Percentiles rank a stretch among this genome's conserved stretches.
These are phyloP conservation scores for Trichophyton equinum DNA, from an alignment of 2,329 filamentous ascomycete genomes.

Conservation along the genomic window DNA sequence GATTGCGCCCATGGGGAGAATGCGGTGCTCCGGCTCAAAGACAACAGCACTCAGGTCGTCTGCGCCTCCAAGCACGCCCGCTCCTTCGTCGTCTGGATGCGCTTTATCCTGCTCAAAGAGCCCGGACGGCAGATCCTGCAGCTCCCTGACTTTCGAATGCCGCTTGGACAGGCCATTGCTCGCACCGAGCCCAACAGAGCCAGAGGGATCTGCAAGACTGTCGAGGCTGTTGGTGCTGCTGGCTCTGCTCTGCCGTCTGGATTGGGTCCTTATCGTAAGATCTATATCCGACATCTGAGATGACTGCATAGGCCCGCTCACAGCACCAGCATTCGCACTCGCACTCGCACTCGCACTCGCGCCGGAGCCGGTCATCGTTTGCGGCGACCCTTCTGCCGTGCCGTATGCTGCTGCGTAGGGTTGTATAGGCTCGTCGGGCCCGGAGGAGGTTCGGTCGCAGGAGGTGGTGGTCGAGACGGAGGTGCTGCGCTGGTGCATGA, in stretches of 20 bases:
- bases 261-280: not conserved
- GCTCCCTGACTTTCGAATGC: not conserved
- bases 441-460: not conserved
- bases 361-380: too few relatives aligned
- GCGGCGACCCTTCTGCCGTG: not conserved
- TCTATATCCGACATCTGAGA: not conserved
- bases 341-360: not conserved
- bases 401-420: not conserved
- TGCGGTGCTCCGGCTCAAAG: conserved; percentile 11
- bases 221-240: not conserved
- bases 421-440: not conserved
- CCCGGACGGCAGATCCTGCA: not conserved
- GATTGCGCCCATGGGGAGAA: conserved; percentile 25
- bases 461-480: not conserved
- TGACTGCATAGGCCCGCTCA: not conserved
- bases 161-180: not conserved
- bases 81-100: not conserved
- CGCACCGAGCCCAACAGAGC: not conserved
- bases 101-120: not conserved
- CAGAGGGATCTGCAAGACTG: not conserved
- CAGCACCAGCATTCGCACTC: not conserved
- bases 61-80: not conserved
- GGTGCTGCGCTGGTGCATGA: conserved; percentile 1
- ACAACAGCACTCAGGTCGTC: conserved; percentile 2
- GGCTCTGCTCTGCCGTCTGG: not conserved